These are phyloP conservation scores for Podila epicladia DNA, from an alignment of 192 early-diverging fungal species.

Conservation along the genomic window DNA sequence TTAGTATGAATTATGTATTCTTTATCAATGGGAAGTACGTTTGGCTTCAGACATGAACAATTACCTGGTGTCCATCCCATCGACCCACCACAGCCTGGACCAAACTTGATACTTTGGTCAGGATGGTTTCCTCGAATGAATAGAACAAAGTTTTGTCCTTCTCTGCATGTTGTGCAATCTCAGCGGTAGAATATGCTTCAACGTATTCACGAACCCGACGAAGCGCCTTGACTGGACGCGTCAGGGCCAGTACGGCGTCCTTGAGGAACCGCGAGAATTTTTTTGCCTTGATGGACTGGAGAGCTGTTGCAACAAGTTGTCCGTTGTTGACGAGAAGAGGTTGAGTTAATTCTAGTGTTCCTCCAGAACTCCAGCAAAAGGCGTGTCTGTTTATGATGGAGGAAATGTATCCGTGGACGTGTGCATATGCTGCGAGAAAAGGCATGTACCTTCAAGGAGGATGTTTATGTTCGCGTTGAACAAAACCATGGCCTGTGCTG, in stretches of 20 bases:
- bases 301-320: conserved; percentile 5
- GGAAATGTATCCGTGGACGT: too few relatives aligned
- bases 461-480: conserved; percentile 25
- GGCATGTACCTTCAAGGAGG: conserved; percentile 19
- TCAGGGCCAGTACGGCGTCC: conserved; percentile 22
- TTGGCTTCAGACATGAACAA: neutral
- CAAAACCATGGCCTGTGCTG: conserved; percentile 20
- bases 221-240: conserved; percentile 36
- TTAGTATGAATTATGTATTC: too few relatives aligned
- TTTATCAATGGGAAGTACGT: neutral
- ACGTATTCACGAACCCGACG: conserved; percentile 31
- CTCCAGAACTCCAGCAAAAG: neutral
- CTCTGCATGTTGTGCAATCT: conserved; percentile 8
- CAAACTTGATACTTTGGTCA: conserved; percentile 7
- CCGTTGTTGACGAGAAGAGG: neutral
- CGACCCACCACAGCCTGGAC: conserved; percentile 6
- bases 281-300: conserved; percentile 19
- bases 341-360: neutral
- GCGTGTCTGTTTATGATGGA: too few relatives aligned
- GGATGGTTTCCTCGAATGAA: conserved; percentile 26
- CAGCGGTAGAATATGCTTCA: conserved; percentile 4
- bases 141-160: conserved; percentile 10
- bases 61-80: conserved; percentile 32
- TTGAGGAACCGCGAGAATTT: conserved; percentile 41
- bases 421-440: too few relatives aligned